These are phyloP conservation scores for Adansonia gregorii DNA, from an alignment of 441 rosid genomes.

Conservation along the genomic window DNA sequence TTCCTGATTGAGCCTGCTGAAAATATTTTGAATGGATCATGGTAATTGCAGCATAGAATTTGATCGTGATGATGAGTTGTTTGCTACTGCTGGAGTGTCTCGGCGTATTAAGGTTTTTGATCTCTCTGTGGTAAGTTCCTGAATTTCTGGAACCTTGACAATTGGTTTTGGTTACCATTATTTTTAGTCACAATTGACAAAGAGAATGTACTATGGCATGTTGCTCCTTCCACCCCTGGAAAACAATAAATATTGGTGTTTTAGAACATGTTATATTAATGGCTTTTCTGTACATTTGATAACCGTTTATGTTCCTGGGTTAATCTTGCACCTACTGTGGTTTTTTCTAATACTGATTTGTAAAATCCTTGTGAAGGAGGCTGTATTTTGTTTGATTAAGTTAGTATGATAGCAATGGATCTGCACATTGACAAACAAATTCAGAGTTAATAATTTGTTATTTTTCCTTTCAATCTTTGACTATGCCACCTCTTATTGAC, in stretches of 20 bases:
- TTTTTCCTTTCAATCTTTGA: constrained; percentile 7
- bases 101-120: constrained; percentile 92
- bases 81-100: constrained; percentile 99
- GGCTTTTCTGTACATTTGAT: background rate
- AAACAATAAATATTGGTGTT: background rate
- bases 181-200: constrained; percentile 16
- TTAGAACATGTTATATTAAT: background rate
- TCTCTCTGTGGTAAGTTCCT: constrained; percentile 77
- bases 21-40: constrained; percentile 23
- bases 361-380: constrained; percentile 1
- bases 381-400: constrained; percentile 19
- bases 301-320: background rate
- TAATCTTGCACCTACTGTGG: background rate
- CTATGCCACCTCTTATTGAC: constrained; percentile 12
- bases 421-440: background rate
- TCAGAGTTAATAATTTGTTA: background rate
- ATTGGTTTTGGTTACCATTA: constrained; percentile 14
- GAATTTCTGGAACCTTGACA: constrained; percentile 14
- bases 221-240: constrained; percentile 3
- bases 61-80: constrained; percentile 92
- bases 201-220: constrained; percentile 13
- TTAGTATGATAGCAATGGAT: constrained; percentile 11
- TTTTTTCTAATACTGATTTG: constrained; percentile 18
- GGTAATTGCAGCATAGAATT: constrained; percentile 87
- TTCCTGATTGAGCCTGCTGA: constrained; percentile 19